Evolutionary conservation across 2,329 filamentous ascomycete genomes (phyloP).

Genomic region (Botrytis aclada): DNA sequence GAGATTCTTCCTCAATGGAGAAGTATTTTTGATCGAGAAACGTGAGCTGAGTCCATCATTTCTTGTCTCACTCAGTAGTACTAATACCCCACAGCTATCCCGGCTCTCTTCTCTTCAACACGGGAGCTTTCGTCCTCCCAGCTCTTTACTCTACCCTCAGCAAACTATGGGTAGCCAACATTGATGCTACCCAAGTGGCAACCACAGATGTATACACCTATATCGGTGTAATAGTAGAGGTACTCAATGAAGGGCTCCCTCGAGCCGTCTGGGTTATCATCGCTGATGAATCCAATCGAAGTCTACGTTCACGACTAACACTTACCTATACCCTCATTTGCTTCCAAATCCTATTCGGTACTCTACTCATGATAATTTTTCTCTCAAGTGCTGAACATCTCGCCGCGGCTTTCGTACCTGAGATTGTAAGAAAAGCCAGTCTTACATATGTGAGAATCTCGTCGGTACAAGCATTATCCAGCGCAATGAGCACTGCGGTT

Average conservation of each 20-base stretch:
- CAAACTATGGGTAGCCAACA: conserved; percentile 69
- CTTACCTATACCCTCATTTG: conserved; percentile 62
- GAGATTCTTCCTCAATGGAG: not conserved
- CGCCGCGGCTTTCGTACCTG: conserved; percentile 60
- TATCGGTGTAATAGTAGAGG: conserved; percentile 63
- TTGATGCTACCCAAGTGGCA: conserved; percentile 59
- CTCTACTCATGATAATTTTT: conserved; percentile 59
- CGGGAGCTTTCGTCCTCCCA: conserved; percentile 60
- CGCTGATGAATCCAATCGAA: conserved; percentile 57
- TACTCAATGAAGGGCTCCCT: conserved; percentile 70
- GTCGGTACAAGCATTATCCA: conserved; percentile 60
- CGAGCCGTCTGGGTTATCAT: conserved; percentile 67
- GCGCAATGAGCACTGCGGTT: conserved; percentile 61
- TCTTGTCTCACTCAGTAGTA: not conserved
- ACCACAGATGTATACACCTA: conserved; percentile 68
- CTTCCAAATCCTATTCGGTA: conserved; percentile 56
- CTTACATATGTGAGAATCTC: conserved; percentile 63
- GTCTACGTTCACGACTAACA: conserved; percentile 49
- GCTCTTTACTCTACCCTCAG: conserved; percentile 65
- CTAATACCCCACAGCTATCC: conserved; percentile 43
- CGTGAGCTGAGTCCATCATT: not conserved
- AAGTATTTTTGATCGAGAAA: not conserved
- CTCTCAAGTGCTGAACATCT: conserved; percentile 52
- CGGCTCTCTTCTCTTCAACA: conserved; percentile 61
- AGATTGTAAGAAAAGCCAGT: conserved; percentile 52